A percentile compares a stretch with the other conserved stretches of the same genome.
Evolutionary conservation across 257 asterid genomes (phyloP).

Genomic region (Lavandula angustifolia): DNA sequence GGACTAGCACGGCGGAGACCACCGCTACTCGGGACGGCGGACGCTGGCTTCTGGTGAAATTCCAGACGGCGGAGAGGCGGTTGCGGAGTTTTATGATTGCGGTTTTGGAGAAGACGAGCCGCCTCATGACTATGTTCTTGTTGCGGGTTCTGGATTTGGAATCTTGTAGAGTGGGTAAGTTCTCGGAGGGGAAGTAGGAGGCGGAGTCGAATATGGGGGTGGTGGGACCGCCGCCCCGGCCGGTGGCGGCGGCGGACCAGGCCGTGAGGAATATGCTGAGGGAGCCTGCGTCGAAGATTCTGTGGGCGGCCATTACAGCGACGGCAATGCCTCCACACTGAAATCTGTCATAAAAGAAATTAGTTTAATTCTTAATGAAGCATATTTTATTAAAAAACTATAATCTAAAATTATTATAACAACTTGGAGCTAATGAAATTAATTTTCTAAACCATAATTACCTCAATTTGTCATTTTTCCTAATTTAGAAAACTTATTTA

Average conservation of each 20-base stretch:
- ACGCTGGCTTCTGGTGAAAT: background rate
- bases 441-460: too few relatives aligned
- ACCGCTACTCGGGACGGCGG: slow-evolving; percentile 25
- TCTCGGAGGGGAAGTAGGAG: slow-evolving; percentile 31
- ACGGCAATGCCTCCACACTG: slow-evolving; percentile 41
- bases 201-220: slow-evolving; percentile 30
- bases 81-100: slow-evolving; percentile 24
- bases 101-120: slow-evolving; percentile 30
- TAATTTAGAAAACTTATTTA: too few relatives aligned
- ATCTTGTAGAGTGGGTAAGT: slow-evolving; percentile 7
- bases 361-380: too few relatives aligned
- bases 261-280: slow-evolving; percentile 32
- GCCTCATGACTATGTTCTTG: slow-evolving; percentile 20
- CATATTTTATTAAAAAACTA: too few relatives aligned
- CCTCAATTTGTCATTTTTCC: too few relatives aligned
- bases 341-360: slow-evolving; percentile 1
- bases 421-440: too few relatives aligned
- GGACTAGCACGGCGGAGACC: slow-evolving; percentile 29
- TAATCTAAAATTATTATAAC: too few relatives aligned
- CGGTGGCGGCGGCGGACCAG: slow-evolving; percentile 30
- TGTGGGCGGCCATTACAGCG: slow-evolving; percentile 33
- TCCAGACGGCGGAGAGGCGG: background rate
- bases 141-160: slow-evolving; percentile 5
- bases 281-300: slow-evolving; percentile 28
- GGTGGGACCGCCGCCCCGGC: background rate